phyloP scores from a whole-genome alignment of 129 eudicot genomes.

The Smallanthus sonchifolius region DNA sequence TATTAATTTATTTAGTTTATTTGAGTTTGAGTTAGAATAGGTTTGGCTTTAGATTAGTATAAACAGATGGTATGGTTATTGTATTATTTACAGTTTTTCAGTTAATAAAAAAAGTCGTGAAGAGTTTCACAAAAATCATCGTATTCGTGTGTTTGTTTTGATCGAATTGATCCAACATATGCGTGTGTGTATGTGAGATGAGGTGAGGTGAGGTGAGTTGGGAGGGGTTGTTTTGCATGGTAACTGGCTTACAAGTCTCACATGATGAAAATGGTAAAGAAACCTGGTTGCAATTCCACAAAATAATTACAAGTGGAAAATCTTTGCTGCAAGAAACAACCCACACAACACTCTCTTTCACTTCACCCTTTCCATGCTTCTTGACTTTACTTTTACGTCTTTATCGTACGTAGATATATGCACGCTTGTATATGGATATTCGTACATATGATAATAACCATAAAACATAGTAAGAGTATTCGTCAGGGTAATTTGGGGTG shows the following conservation, averaged over 20 bases:
- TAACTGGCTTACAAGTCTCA: conserved; percentile 25
- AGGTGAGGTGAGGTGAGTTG: background rate
- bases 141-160: too few relatives aligned
- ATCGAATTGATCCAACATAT: too few relatives aligned
- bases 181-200: background rate
- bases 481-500: too few relatives aligned
- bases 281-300: background rate
- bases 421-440: background rate
- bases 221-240: conserved; percentile 27
- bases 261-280: conserved; percentile 19
- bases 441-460: background rate
- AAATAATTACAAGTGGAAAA: conserved; percentile 30
- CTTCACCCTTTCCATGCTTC: conserved; percentile 19
- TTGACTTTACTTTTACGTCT: conserved; percentile 2
- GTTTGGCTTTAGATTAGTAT: too few relatives aligned
- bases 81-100: too few relatives aligned
- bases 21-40: too few relatives aligned
- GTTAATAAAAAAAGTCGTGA: too few relatives aligned
- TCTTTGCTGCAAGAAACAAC: conserved; percentile 31
- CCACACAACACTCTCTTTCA: conserved; percentile 20
- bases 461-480: background rate
- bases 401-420: background rate
- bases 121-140: too few relatives aligned
- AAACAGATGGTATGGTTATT: too few relatives aligned
- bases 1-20: too few relatives aligned